A percentile compares a stretch with the other conserved stretches of the same genome.
These are phyloP conservation scores for Solanum lycopersicoides DNA, from an alignment of 257 asterid species.

Conservation along the genomic window DNA sequence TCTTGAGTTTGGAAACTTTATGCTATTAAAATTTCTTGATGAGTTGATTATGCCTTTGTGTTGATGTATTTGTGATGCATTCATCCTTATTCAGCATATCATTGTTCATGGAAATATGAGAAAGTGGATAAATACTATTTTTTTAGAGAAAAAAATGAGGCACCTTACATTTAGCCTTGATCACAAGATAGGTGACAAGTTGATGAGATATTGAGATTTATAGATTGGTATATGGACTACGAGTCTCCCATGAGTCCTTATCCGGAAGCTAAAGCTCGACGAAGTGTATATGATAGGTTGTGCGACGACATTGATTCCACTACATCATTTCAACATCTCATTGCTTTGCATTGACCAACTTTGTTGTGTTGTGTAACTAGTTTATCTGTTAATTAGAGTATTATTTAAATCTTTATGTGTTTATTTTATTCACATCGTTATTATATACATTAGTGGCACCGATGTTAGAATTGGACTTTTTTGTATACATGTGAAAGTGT, in stretches of 20 bases:
- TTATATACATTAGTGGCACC: background rate
- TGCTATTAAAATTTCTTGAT: too few species aligned
- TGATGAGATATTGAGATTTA: too few species aligned
- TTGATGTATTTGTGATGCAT: background rate
- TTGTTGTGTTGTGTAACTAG: background rate
- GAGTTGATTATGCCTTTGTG: background rate
- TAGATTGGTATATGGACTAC: background rate
- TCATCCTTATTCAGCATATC: background rate
- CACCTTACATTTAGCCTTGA: background rate
- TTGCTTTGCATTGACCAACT: background rate
- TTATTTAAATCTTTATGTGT: background rate
- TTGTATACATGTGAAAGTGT: background rate
- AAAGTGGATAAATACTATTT: too few species aligned
- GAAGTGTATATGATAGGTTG: background rate
- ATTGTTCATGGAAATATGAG: too few species aligned
- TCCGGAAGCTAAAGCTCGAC: too few species aligned
- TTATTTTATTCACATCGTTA: background rate
- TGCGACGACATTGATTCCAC: background rate
- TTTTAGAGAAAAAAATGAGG: background rate
- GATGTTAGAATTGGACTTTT: background rate
- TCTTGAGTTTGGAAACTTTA: background rate
- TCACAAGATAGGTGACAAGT: background rate
- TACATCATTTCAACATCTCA: background rate
- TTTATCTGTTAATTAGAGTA: background rate
- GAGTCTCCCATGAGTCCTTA: background rate